Evolutionary conservation across 2,329 filamentous ascomycete species (phyloP).

Genomic region (Aspergillus vadensis): DNA sequence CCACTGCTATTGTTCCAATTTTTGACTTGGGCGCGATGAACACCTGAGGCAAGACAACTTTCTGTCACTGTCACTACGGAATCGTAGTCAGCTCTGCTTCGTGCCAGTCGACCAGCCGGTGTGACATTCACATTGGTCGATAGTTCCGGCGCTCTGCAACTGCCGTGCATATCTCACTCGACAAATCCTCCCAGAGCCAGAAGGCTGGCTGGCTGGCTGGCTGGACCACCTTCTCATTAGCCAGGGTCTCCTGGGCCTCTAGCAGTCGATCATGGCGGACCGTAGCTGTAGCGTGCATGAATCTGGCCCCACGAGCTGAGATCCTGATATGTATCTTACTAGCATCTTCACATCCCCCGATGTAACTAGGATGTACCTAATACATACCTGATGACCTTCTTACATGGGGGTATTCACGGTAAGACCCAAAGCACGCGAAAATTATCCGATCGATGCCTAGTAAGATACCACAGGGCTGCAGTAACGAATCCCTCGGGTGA

Average conservation of each 20-base stretch:
- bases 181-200: neutral
- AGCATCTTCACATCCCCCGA: neutral
- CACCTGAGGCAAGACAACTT: neutral
- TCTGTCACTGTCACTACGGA: neutral
- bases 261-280: neutral
- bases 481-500: too few relatives aligned
- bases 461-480: too few relatives aligned
- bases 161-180: neutral
- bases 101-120: too few relatives aligned
- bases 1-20: neutral
- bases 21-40: neutral
- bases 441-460: too few relatives aligned
- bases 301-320: neutral
- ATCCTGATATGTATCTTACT: neutral
- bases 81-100: neutral
- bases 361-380: too few relatives aligned
- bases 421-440: too few relatives aligned
- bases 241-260: neutral
- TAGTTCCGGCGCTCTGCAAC: neutral
- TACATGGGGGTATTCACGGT: too few relatives aligned
- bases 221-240: neutral
- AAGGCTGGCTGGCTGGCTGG: neutral
- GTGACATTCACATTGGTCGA: neutral
- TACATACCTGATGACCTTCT: too few relatives aligned
- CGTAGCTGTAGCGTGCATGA: slow-evolving; percentile 1